Conservation (phyloP, 805 yeast genomes). For the Maudiozyma saulgeensis region DNA sequence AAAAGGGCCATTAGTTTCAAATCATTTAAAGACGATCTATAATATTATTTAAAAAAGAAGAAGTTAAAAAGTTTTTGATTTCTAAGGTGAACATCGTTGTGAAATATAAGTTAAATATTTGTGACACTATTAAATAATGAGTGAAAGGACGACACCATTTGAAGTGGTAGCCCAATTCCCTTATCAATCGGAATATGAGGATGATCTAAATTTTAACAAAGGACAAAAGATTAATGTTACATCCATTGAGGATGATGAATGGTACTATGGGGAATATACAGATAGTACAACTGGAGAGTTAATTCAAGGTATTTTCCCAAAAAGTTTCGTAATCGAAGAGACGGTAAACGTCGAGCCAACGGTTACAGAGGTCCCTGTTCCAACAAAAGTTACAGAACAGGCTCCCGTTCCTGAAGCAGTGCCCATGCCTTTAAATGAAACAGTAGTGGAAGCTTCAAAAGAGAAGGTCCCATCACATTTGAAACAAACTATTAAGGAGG, state of each 20-base stretch:
- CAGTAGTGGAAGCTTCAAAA: not conserved
- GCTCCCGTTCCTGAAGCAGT: not conserved
- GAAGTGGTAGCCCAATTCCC: slow-evolving; percentile 59
- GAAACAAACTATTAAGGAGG: slow-evolving; percentile 6
- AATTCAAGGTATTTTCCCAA: slow-evolving; percentile 76
- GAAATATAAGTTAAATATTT: not conserved
- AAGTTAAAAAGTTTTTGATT: too few species aligned
- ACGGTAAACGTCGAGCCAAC: not conserved
- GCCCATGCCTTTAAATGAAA: not conserved
- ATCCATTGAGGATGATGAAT: slow-evolving; percentile 79
- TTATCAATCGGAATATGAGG: slow-evolving; percentile 64
- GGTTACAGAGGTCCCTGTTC: not conserved
- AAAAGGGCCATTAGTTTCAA: not conserved
- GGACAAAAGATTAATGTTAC: slow-evolving; percentile 70
- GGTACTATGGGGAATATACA: slow-evolving; percentile 67
- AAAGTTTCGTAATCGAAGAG: slow-evolving; percentile 49
- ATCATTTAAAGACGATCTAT: too few species aligned
- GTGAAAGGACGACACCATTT: slow-evolving; percentile 42
- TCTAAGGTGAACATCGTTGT: not conserved
- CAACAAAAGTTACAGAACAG: not conserved
- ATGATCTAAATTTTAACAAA: slow-evolving; percentile 63
- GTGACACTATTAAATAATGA: slow-evolving; percentile 8
- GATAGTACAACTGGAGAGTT: slow-evolving; percentile 35
- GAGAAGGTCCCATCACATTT: slow-evolving; percentile 2
- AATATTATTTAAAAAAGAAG: too few species aligned